Conservation (phyloP, 192 early-diverging fungal genomes). For the Podila epigama region DNA sequence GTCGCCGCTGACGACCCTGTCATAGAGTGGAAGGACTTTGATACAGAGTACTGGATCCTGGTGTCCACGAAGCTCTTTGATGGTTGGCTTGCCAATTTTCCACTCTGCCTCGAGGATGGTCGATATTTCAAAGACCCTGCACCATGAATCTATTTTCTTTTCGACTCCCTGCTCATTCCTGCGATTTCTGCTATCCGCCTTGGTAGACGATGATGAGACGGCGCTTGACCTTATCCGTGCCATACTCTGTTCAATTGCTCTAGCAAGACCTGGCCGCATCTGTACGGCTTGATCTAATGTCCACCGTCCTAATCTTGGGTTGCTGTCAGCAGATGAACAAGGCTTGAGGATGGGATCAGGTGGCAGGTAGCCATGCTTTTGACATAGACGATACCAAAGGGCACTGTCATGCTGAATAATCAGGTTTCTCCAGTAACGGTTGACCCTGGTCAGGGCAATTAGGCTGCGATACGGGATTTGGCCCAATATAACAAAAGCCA, state of each 20-base stretch:
- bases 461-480: conserved; percentile 27
- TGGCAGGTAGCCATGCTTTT: conserved; percentile 24
- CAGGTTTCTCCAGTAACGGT: conserved; percentile 31
- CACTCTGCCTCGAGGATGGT: conserved; percentile 29
- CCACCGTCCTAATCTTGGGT: neutral
- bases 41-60: conserved; percentile 23
- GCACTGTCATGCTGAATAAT: conserved; percentile 26
- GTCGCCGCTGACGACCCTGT: conserved; percentile 32
- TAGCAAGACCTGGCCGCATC: conserved; percentile 10
- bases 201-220: neutral
- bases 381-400: conserved; percentile 37
- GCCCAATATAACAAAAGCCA: conserved; percentile 25
- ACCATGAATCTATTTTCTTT: conserved; percentile 19
- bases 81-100: conserved; percentile 24
- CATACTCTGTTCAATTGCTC: conserved; percentile 19
- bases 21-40: conserved; percentile 1
- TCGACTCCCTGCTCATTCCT: neutral
- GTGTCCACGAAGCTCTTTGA: conserved; percentile 33
- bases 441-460: conserved; percentile 12
- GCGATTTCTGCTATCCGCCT: too few species aligned
- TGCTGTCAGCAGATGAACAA: neutral
- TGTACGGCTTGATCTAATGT: conserved; percentile 3
- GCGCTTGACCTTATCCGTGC: neutral
- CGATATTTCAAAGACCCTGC: conserved; percentile 23
- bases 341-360: neutral